Percentiles rank a stretch among this genome's conserved stretches.
Evolutionary conservation across 371 early-diverging fungal genomes (phyloP).

Genomic region (Circinella umbellata): DNA sequence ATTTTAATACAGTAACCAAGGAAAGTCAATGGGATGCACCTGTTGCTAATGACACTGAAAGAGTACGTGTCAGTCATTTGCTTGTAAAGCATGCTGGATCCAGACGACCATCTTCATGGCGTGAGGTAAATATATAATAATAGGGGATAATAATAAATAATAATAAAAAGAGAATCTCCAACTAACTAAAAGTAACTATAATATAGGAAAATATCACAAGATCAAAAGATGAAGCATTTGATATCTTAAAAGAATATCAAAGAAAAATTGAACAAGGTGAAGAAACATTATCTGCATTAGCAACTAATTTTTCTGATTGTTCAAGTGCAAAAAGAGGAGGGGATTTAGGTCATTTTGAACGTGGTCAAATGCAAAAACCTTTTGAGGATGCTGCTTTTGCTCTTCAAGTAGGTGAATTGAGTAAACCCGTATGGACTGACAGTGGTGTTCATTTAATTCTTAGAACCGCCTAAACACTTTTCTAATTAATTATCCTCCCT

Average conservation of each 20-base stretch:
- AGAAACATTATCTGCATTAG: slow-evolving; percentile 69
- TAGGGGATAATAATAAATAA: no score
- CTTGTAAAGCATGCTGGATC: slow-evolving; percentile 90
- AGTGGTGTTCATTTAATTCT: slow-evolving; percentile 94
- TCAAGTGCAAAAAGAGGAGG: slow-evolving; percentile 87
- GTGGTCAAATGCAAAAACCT: slow-evolving; percentile 82
- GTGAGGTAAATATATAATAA: slow-evolving; percentile 58
- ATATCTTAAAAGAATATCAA: slow-evolving; percentile 63
- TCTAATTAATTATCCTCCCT: background rate
- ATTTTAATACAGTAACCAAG: slow-evolving; percentile 82
- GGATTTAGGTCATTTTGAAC: slow-evolving; percentile 88
- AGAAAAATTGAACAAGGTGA: slow-evolving; percentile 64
- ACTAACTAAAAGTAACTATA: no score
- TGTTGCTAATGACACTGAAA: slow-evolving; percentile 43
- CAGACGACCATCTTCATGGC: slow-evolving; percentile 92
- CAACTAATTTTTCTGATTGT: slow-evolving; percentile 85
- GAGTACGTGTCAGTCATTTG: slow-evolving; percentile 87
- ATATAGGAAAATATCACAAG: slow-evolving; percentile 80
- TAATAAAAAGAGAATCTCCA: no score
- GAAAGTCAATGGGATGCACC: slow-evolving; percentile 90
- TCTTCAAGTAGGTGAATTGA: slow-evolving; percentile 84
- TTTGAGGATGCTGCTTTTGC: slow-evolving; percentile 94
- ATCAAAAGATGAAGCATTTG: slow-evolving; percentile 86
- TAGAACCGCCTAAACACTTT: slow-evolving; percentile 73
- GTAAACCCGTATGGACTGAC: slow-evolving; percentile 86